Conservation (phyloP, 2,329 filamentous ascomycete genomes). For the Zymoseptoria brevis region DNA sequence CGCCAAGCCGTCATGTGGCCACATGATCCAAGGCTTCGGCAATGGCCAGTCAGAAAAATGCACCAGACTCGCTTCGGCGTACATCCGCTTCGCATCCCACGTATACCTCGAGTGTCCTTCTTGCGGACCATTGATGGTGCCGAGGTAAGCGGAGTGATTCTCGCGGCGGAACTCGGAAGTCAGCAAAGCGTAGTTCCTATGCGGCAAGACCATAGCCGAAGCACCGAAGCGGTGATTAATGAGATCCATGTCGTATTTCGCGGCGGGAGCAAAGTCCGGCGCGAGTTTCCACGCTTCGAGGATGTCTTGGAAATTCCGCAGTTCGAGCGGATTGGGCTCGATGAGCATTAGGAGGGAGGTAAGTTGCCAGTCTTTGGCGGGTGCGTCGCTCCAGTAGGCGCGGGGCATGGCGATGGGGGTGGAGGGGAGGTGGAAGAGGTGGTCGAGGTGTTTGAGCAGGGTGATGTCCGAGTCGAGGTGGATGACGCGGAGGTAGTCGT, state of each 20-base stretch:
- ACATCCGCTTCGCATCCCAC: slow-evolving; percentile 52
- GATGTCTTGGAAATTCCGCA: slow-evolving; percentile 34
- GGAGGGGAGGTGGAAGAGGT: slow-evolving; percentile 59
- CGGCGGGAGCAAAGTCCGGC: slow-evolving; percentile 34
- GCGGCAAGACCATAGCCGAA: slow-evolving; percentile 56
- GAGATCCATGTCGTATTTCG: slow-evolving; percentile 33
- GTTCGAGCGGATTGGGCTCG: slow-evolving; percentile 50
- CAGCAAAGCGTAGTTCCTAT: slow-evolving; percentile 54
- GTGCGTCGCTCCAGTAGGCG: slow-evolving; percentile 59
- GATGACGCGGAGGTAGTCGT: slow-evolving; percentile 52
- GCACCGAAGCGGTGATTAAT: slow-evolving; percentile 55
- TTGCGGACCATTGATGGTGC: slow-evolving; percentile 40
- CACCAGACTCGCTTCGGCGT: slow-evolving; percentile 56
- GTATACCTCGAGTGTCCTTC: slow-evolving; percentile 32
- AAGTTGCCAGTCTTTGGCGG: slow-evolving; percentile 37
- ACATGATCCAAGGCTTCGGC: slow-evolving; percentile 56
- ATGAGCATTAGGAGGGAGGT: slow-evolving; percentile 57
- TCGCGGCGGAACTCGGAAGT: slow-evolving; percentile 55
- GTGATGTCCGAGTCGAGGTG: slow-evolving; percentile 57
- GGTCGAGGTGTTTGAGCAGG: slow-evolving; percentile 57
- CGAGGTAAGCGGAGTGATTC: slow-evolving; percentile 46
- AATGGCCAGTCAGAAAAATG: slow-evolving; percentile 67
- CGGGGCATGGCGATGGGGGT: slow-evolving; percentile 56
- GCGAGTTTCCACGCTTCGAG: slow-evolving; percentile 28
- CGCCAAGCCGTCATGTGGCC: slow-evolving; percentile 33